Evolutionary conservation across 2,329 filamentous ascomycete species (phyloP).

Genomic region (Chaetomiaceae sp.): DNA sequence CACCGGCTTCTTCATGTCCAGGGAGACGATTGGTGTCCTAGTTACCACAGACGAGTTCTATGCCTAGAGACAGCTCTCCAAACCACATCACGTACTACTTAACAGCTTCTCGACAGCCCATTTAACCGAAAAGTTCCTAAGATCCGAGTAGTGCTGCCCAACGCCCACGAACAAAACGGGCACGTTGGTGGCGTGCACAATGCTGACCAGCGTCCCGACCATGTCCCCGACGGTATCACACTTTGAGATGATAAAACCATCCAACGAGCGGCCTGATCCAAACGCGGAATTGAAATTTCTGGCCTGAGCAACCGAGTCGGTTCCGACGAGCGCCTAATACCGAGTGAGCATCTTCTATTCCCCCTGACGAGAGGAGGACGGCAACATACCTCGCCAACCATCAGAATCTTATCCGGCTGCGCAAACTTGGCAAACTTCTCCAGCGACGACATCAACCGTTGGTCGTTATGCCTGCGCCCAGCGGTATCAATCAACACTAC

Average conservation of each 20-base stretch:
- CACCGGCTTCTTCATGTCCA: too few relatives aligned
- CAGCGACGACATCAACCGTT: conserved; percentile 89
- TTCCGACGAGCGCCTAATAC: conserved; percentile 78
- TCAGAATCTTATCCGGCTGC: conserved; percentile 95
- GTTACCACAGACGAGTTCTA: background rate
- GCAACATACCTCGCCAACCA: conserved; percentile 63
- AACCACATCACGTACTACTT: conserved; percentile 40
- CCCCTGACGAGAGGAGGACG: background rate
- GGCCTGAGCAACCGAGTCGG: conserved; percentile 91
- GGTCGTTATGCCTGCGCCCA: conserved; percentile 90
- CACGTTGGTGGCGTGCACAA: conserved; percentile 95
- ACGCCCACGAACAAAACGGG: conserved; percentile 88
- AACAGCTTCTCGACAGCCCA: conserved; percentile 66
- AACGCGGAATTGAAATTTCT: conserved; percentile 95
- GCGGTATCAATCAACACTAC: conserved; percentile 97
- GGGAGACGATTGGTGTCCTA: too few relatives aligned
- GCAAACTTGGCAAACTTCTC: conserved; percentile 98
- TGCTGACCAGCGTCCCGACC: conserved; percentile 91
- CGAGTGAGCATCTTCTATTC: conserved; percentile 12
- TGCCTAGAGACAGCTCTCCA: background rate
- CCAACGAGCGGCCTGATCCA: conserved; percentile 71
- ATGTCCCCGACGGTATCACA: conserved; percentile 99
- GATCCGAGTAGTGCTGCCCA: conserved; percentile 64
- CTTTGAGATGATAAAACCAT: conserved; percentile 98
- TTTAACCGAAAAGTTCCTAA: conserved; percentile 64